phyloP scores from a whole-genome alignment of 2,329 filamentous ascomycete genomes.

The Verticillium nubilum region DNA sequence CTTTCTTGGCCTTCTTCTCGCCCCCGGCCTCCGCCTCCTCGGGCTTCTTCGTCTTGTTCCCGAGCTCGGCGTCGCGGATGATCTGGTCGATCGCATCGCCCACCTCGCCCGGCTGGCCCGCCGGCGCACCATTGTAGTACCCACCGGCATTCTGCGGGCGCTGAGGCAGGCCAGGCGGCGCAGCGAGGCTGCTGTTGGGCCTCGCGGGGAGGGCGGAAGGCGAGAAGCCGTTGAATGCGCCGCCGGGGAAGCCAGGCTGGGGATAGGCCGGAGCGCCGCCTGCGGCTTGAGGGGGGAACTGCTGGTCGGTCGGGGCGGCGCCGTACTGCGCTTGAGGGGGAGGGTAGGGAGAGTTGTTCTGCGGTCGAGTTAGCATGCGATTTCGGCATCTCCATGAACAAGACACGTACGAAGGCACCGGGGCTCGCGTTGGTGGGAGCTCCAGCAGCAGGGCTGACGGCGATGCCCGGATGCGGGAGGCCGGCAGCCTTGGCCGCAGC shows the following conservation, averaged over 20 bases:
- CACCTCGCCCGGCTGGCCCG: conserved; percentile 27
- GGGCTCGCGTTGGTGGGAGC: conserved; percentile 37
- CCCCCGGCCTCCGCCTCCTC: conserved; percentile 32
- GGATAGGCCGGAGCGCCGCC: conserved; percentile 12
- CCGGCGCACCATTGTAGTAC: conserved; percentile 16
- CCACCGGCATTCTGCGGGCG: conserved; percentile 32
- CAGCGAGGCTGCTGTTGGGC: conserved; percentile 32
- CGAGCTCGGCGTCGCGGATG: conserved; percentile 59
- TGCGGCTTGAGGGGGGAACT: conserved; percentile 22
- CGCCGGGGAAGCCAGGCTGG: conserved; percentile 7
- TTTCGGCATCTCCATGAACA: not conserved
- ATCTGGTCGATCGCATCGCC: conserved; percentile 61
- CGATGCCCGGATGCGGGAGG: conserved; percentile 20
- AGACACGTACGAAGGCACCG: conserved; percentile 51
- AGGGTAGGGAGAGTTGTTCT: conserved; percentile 33
- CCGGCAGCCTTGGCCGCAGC: conserved; percentile 50
- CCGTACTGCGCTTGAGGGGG: conserved; percentile 27
- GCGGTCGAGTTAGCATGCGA: conserved; percentile 13
- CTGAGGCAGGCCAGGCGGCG: conserved; percentile 36
- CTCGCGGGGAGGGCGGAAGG: conserved; percentile 39
- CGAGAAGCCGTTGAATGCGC: conserved; percentile 21
- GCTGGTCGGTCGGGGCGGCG: conserved; percentile 25
- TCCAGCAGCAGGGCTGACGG: conserved; percentile 41
- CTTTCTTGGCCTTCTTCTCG: conserved; percentile 64
- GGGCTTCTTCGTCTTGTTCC: conserved; percentile 43